Percentiles rank a stretch among this genome's conserved stretches.
Conservation (phyloP, 176 grass and related monocot species). For the Leersia perrieri region DNA sequence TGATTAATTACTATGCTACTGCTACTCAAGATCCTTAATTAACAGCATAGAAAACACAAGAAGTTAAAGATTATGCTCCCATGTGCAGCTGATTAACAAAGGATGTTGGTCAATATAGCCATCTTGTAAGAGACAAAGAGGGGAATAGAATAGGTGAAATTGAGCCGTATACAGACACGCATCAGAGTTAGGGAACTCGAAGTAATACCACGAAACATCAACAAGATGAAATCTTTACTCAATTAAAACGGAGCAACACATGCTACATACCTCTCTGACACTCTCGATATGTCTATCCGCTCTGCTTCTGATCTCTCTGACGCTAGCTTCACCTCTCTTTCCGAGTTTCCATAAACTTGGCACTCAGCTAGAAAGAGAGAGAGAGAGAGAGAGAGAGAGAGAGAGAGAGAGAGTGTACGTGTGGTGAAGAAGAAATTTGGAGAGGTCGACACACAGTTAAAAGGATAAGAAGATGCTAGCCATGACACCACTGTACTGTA, state of each 20-base stretch:
- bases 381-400: not conserved
- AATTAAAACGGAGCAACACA: not conserved
- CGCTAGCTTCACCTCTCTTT: not conserved
- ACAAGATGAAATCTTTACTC: not conserved
- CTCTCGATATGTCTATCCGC: not conserved
- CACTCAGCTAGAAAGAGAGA: not conserved
- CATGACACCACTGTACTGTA: not conserved
- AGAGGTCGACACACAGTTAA: not conserved
- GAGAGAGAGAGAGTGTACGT: not conserved
- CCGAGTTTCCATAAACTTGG: not conserved
- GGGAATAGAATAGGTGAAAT: too few relatives aligned
- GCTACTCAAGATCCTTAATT: not conserved
- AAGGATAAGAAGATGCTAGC: not conserved
- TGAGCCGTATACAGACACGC: not conserved
- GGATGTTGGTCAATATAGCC: not conserved
- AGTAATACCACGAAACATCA: not conserved
- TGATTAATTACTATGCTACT: not conserved
- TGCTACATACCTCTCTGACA: not conserved
- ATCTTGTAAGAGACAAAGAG: not conserved
- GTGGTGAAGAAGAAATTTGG: not conserved
- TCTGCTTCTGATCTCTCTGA: not conserved
- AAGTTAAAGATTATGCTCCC: not conserved
- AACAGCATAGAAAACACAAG: not conserved
- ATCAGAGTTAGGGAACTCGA: constrained; percentile 10
- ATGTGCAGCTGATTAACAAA: not conserved